These are phyloP conservation scores for Protea cynaroides DNA, from an alignment of 164 flowering plant genomes.

Conservation along the genomic window DNA sequence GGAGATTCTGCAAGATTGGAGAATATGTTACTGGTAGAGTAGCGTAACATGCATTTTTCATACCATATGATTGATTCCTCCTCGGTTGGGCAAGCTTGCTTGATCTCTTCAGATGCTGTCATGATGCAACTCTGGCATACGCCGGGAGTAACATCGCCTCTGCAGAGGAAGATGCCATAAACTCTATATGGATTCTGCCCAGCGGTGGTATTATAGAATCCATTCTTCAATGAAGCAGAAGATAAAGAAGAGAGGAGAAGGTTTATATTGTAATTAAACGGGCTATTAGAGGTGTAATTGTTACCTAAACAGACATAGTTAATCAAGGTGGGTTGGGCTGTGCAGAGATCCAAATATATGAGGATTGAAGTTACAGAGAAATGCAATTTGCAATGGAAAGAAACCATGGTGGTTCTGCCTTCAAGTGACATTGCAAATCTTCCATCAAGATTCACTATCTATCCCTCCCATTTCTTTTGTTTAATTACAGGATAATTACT, in stretches of 20 bases:
- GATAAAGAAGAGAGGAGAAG: conserved; percentile 14
- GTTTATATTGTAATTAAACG: conserved; percentile 9
- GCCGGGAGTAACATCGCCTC: conserved; percentile 17
- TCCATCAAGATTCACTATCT: too few relatives aligned
- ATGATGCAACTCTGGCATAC: not conserved
- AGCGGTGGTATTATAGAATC: not conserved
- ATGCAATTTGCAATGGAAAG: too few relatives aligned
- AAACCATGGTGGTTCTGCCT: too few relatives aligned
- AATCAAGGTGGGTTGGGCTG: too few relatives aligned
- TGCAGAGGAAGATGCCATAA: conserved; percentile 8
- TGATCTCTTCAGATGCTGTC: not conserved
- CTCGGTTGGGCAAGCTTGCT: not conserved
- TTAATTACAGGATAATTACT: too few relatives aligned
- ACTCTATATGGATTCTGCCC: not conserved
- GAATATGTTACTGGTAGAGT: not conserved
- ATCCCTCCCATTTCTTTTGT: too few relatives aligned
- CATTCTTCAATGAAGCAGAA: not conserved
- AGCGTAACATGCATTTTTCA: conserved; percentile 26
- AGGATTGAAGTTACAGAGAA: too few relatives aligned
- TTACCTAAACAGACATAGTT: too few relatives aligned
- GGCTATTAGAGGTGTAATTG: conserved; percentile 3
- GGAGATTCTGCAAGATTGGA: not conserved
- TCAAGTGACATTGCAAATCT: too few relatives aligned
- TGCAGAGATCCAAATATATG: too few relatives aligned
- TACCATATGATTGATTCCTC: conserved; percentile 13